These are phyloP conservation scores for Penicillium steckii DNA, from an alignment of 495 filamentous ascomycete species.

Conservation along the genomic window DNA sequence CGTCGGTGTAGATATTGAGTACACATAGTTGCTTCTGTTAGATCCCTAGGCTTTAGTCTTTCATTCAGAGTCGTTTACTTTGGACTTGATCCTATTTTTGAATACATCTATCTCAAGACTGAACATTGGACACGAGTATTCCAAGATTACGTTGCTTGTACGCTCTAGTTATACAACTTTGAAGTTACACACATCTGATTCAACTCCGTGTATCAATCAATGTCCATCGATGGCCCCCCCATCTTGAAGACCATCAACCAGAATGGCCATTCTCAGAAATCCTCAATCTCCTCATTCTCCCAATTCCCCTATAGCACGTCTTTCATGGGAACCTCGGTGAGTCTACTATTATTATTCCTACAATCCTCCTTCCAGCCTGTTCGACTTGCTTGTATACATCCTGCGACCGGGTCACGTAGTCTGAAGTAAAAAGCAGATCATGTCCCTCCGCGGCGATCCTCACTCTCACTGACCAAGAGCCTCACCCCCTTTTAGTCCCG, in stretches of 20 bases:
- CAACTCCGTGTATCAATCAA: no score
- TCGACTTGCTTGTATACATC: no score
- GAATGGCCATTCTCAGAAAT: slow-evolving; percentile 13
- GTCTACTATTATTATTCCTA: slow-evolving; percentile 13
- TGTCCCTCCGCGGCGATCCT: not conserved
- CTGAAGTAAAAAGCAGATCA: not conserved
- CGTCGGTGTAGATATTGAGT: slow-evolving; percentile 4
- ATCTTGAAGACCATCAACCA: not conserved
- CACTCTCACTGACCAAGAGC: not conserved
- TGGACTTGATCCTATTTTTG: not conserved
- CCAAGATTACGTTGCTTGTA: no score
- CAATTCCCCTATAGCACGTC: slow-evolving; percentile 27
- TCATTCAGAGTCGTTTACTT: not conserved
- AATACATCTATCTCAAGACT: no score
- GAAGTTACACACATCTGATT: no score
- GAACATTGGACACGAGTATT: no score
- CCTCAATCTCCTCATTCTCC: slow-evolving; percentile 16
- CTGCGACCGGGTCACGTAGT: not conserved
- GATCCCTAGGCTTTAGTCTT: not conserved
- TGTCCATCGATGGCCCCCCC: no score
- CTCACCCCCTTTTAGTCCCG: slow-evolving; percentile 9
- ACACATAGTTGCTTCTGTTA: not conserved
- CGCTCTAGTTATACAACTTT: no score
- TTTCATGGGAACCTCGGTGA: slow-evolving; percentile 40
- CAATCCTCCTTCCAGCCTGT: slow-evolving; percentile 1